Conservation (phyloP, 2,329 filamentous ascomycete genomes). For the Dendryphion nanum region DNA sequence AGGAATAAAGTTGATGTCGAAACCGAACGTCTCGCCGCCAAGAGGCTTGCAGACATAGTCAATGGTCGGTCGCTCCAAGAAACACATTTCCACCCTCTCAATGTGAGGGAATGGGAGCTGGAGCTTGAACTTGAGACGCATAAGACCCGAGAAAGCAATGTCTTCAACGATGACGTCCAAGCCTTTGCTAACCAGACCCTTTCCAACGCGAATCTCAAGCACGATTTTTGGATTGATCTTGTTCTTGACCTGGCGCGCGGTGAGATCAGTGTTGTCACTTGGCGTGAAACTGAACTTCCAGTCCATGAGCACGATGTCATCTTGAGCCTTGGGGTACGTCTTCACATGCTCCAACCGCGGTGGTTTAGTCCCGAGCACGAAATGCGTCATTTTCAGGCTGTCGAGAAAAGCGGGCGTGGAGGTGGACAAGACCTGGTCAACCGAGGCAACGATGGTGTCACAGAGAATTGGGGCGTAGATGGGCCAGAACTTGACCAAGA, state of each 20-base stretch:
- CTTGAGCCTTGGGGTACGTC: slow-evolving; percentile 92
- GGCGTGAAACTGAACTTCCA: slow-evolving; percentile 99
- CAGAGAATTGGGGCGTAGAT: slow-evolving; percentile 95
- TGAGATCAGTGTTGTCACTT: slow-evolving; percentile 91
- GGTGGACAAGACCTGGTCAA: slow-evolving; percentile 93
- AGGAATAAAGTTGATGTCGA: slow-evolving; percentile 99
- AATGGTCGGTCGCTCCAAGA: slow-evolving; percentile 82
- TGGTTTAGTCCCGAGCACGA: slow-evolving; percentile 91
- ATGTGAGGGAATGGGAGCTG: slow-evolving; percentile 95
- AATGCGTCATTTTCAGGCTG: slow-evolving; percentile 88
- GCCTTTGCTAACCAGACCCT: slow-evolving; percentile 95
- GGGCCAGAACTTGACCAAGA: slow-evolving; percentile 98
- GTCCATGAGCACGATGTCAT: slow-evolving; percentile 96
- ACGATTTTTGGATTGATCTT: slow-evolving; percentile 97
- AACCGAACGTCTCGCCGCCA: slow-evolving; percentile 90
- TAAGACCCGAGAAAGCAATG: slow-evolving; percentile 91
- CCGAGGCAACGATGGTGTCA: slow-evolving; percentile 86
- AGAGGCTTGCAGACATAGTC: slow-evolving; percentile 98
- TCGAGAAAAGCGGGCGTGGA: slow-evolving; percentile 91
- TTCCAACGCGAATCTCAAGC: slow-evolving; percentile 89
- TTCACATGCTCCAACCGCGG: slow-evolving; percentile 97
- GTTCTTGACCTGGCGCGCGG: slow-evolving; percentile 82
- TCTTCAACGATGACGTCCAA: slow-evolving; percentile 97
- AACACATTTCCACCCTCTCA: slow-evolving; percentile 91
- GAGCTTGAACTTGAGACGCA: slow-evolving; percentile 97